Conservation (phyloP, 768 basidiomycete genomes). For the Rickenella mellea region DNA sequence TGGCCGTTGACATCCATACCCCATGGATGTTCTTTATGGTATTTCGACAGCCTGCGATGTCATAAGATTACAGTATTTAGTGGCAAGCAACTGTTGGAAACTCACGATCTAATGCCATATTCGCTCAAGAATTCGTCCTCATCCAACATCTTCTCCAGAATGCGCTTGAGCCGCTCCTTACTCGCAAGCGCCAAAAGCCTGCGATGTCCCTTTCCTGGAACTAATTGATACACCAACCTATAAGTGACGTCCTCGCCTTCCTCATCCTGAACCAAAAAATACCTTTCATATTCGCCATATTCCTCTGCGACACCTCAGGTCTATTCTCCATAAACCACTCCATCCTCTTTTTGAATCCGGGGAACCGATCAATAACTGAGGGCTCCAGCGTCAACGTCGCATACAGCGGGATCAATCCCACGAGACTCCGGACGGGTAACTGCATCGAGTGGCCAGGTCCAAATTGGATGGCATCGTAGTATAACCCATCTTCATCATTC, state of each 20-base stretch:
- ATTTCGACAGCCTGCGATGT: constrained; percentile 63
- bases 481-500: constrained; percentile 97
- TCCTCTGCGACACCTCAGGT: constrained; percentile 77
- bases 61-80: neutral
- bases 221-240: constrained; percentile 29
- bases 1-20: constrained; percentile 91
- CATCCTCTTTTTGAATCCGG: constrained; percentile 97
- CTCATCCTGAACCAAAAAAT: constrained; percentile 6
- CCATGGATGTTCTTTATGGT: constrained; percentile 89
- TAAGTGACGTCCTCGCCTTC: too few species aligned
- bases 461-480: constrained; percentile 95
- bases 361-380: constrained; percentile 77
- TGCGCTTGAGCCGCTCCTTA: constrained; percentile 81
- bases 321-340: constrained; percentile 97
- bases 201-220: constrained; percentile 74
- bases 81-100: constrained; percentile 7
- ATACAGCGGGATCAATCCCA: constrained; percentile 96
- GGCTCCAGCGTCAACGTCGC: constrained; percentile 93
- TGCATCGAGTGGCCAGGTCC: constrained; percentile 77
- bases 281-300: constrained; percentile 97
- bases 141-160: constrained; percentile 94
- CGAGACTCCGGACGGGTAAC: constrained; percentile 86
- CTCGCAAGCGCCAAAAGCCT: constrained; percentile 82
- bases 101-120: constrained; percentile 91
- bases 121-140: constrained; percentile 96